Evolutionary conservation across 768 basidiomycete species (phyloP), one percentile per base, ranked within the genome.

Genomic region (Russula compacta): DNA sequence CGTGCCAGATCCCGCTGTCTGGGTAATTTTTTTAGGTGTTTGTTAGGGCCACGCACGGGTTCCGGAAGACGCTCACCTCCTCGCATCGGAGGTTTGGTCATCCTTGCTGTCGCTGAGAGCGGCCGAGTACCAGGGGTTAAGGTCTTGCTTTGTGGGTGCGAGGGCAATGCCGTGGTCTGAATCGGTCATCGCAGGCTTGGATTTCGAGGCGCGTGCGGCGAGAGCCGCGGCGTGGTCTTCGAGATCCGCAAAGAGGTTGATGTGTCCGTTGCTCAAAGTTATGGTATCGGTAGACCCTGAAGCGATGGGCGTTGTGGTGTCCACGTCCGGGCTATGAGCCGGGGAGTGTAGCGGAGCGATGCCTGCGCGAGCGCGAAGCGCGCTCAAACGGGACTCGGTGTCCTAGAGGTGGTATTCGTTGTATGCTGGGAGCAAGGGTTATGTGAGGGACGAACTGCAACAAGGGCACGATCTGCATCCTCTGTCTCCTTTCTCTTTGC

Each of bases 231-330:
- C 74, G 63, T 76, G 79, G 78, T 81, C 70, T 67, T 92, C 90
- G n/a, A 92, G 65, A 67, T 91, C 89, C 66, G 87, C 85, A 65
- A 92, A 92, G 54, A 93, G 73, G 69, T 92, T 92, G 72, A 92
- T 89, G 67, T 93, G 90, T 1, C 86, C 85, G 39, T 76, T 76
- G 1, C 81, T 76, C 32, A 36, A 11, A 6, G 15, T 9, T 12
- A 61, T 36, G 2, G 78, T 29, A 29, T 29, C 24, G 24, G 24
- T 77, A 35, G 58, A 59, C 19, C 53, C 56, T 36, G 60, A 51
- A 10, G 35, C 24, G 24, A 50, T 51, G 2, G 57, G 53, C 2
- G 42, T 12, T 21, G 71, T 69, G 71, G 73, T 43, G 6, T 33
- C 55, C 11, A 19, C 12, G 17, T 46, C 55, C 9, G 17, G 12